A percentile compares a stretch with the other conserved stretches of the same genome.
phyloP scores from a whole-genome alignment of 2,329 filamentous ascomycete genomes.

The Colletotrichum sp. region DNA sequence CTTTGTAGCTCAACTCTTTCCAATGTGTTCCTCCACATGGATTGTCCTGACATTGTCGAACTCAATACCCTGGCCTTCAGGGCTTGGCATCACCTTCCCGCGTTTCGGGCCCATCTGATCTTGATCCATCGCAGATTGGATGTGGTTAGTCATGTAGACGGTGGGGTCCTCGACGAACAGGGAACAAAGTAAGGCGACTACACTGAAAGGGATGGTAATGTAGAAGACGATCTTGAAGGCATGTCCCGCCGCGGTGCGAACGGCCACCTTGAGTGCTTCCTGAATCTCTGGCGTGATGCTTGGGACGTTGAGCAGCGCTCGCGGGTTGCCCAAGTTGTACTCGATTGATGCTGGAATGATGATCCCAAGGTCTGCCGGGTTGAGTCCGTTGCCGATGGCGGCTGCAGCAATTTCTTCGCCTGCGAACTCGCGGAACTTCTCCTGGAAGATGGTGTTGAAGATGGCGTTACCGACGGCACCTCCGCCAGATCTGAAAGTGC shows the following conservation, averaged over 20 bases:
- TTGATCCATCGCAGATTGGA: conserved; percentile 18
- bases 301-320: conserved; percentile 18
- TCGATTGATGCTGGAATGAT: conserved; percentile 34
- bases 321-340: conserved; percentile 33
- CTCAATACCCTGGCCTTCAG: not conserved
- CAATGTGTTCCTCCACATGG: not conserved
- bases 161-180: conserved; percentile 13
- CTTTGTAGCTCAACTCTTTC: not conserved
- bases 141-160: conserved; percentile 23
- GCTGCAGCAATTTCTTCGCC: conserved; percentile 29
- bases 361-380: conserved; percentile 18
- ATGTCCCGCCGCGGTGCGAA: conserved; percentile 8
- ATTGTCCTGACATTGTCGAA: not conserved
- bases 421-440: conserved; percentile 25
- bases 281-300: conserved; percentile 17
- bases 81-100: not conserved
- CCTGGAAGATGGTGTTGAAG: conserved; percentile 34
- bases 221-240: conserved; percentile 19
- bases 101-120: not conserved
- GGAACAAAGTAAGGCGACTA: conserved; percentile 2
- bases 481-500: conserved; percentile 33
- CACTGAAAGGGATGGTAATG: conserved; percentile 17
- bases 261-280: not conserved
- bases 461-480: conserved; percentile 38
- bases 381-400: conserved; percentile 30